phyloP scores from a whole-genome alignment of 495 filamentous ascomycete species.

The Aspergillus saccharolyticus region DNA sequence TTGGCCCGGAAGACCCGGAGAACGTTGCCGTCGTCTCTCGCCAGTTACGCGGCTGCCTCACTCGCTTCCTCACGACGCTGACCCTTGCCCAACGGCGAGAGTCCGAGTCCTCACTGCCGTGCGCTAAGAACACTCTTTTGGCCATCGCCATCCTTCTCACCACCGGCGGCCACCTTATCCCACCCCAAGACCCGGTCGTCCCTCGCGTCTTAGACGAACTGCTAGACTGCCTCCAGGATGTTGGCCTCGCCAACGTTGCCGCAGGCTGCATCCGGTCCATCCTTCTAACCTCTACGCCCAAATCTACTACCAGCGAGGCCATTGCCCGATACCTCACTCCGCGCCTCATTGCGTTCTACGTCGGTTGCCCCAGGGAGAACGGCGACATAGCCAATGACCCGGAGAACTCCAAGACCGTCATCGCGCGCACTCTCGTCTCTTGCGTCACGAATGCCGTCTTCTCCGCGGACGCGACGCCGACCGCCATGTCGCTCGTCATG shows the following conservation, averaged over 20 bases:
- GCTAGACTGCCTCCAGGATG: constrained; percentile 76
- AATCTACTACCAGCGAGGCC: constrained; percentile 64
- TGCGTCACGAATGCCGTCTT: constrained; percentile 56
- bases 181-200: constrained; percentile 67
- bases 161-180: constrained; percentile 64
- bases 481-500: constrained; percentile 68
- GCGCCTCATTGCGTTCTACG: constrained; percentile 67
- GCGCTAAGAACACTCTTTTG: constrained; percentile 89
- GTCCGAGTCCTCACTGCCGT: constrained; percentile 69
- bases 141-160: constrained; percentile 86
- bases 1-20: constrained; percentile 26
- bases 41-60: constrained; percentile 68
- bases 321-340: constrained; percentile 72
- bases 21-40: constrained; percentile 36
- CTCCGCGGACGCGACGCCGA: constrained; percentile 42
- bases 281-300: constrained; percentile 60
- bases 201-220: constrained; percentile 65
- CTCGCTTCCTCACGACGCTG: constrained; percentile 74
- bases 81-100: constrained; percentile 80
- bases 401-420: constrained; percentile 61
- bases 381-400: constrained; percentile 59
- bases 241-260: constrained; percentile 77
- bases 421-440: constrained; percentile 67
- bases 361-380: constrained; percentile 52
- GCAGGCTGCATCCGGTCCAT: constrained; percentile 82